Percentiles rank a stretch among this genome's conserved stretches.
Conservation (phyloP, 768 basidiomycete species). For the Lentinula sp. region DNA sequence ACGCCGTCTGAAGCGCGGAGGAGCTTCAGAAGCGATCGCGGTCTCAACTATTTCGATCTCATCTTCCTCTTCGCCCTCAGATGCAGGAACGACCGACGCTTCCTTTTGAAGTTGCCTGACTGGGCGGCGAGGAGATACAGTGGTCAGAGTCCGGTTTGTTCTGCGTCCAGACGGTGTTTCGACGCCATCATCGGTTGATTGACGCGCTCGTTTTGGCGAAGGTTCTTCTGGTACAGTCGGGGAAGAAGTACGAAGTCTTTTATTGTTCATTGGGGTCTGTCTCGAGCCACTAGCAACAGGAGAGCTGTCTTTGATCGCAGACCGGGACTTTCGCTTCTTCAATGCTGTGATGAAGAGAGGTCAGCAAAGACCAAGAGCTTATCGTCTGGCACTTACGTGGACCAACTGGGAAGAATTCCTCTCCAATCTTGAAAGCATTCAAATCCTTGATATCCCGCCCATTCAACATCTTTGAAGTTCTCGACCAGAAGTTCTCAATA, state of each 20-base stretch:
- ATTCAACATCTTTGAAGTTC: constrained; percentile 34
- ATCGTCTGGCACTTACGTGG: constrained; percentile 39
- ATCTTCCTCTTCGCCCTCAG: constrained; percentile 29
- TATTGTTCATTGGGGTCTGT: background rate
- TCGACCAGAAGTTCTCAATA: constrained; percentile 45
- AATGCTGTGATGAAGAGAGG: background rate
- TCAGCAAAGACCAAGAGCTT: background rate
- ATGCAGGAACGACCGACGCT: constrained; percentile 24
- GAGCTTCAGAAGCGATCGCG: background rate
- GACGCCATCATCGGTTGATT: background rate
- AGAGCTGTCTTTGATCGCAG: background rate
- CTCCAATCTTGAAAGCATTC: constrained; percentile 44
- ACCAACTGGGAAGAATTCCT: constrained; percentile 48
- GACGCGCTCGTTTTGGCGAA: constrained; percentile 4
- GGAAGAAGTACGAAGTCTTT: background rate
- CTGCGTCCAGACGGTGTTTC: constrained; percentile 4
- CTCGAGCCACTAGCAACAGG: background rate
- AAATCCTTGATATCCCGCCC: constrained; percentile 46
- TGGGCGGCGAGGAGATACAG: background rate
- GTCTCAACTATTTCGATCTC: background rate
- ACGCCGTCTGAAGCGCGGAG: background rate
- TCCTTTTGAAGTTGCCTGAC: background rate
- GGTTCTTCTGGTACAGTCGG: background rate
- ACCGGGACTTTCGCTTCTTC: background rate
- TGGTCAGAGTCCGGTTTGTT: background rate